phyloP scores from a whole-genome alignment of 73 alveolate genomes.

The Blepharisma japonicum region DNA sequence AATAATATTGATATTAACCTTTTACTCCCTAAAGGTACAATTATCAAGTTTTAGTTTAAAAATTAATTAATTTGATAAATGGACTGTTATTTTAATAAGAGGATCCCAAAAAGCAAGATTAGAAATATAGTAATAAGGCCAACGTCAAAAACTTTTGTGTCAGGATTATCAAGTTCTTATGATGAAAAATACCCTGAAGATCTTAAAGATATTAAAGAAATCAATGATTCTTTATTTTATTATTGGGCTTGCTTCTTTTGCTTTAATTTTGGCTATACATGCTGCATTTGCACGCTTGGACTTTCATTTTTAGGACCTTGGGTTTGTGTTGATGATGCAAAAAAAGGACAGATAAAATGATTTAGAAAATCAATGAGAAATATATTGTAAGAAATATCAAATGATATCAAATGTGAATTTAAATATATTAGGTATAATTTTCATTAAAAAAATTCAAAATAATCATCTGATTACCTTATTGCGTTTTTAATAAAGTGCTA shows the following conservation, averaged over 20 bases:
- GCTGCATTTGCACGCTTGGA: background rate
- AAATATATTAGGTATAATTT: no score
- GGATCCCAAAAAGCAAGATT: background rate
- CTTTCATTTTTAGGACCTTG: background rate
- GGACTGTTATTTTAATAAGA: conserved; percentile 27
- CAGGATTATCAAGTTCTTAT: conserved; percentile 31
- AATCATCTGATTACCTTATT: no score
- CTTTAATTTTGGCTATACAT: background rate
- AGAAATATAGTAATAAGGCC: conserved; percentile 12
- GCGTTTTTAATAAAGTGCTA: no score
- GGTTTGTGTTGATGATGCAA: background rate
- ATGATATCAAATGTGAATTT: no score
- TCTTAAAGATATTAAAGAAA: background rate
- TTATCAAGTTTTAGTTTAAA: no score
- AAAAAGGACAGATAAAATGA: background rate
- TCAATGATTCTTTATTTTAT: conserved; percentile 5
- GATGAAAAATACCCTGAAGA: conserved; percentile 11
- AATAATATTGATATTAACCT: no score
- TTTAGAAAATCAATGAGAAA: background rate
- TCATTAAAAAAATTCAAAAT: no score
- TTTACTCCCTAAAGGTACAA: no score
- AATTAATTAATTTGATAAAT: background rate
- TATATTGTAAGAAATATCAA: background rate
- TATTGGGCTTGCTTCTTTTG: conserved; percentile 23
- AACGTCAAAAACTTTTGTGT: conserved; percentile 25